phyloP scores from a whole-genome alignment of 192 early-diverging fungal species.

The Diversispora eburnea region DNA sequence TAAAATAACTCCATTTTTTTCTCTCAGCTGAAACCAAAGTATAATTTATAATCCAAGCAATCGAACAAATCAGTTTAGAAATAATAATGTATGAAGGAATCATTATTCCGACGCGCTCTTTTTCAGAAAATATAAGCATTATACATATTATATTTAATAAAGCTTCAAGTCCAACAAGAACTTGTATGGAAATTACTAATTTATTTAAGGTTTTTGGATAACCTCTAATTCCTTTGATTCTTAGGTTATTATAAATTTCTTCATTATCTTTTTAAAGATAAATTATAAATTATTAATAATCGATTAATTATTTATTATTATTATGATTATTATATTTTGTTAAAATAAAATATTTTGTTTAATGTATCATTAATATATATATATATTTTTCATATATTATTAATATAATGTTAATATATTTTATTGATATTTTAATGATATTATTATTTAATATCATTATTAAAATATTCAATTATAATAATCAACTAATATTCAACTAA shows the following conservation, averaged over 20 bases:
- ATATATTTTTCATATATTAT: too few species aligned
- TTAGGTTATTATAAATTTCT: neutral
- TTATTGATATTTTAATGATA: too few species aligned
- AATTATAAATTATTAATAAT: neutral
- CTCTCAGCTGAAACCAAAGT: neutral
- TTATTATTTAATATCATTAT: too few species aligned
- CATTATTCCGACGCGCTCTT: neutral
- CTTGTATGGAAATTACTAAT: slow-evolving; percentile 9
- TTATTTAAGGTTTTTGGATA: neutral
- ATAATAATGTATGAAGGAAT: slow-evolving; percentile 8
- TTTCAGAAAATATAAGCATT: slow-evolving; percentile 14
- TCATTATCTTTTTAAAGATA: neutral
- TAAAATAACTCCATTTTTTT: slow-evolving; percentile 11
- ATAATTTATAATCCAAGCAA: slow-evolving; percentile 17
- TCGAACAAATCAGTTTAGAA: neutral
- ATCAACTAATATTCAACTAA: neutral
- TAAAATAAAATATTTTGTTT: too few species aligned
- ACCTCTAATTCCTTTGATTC: neutral
- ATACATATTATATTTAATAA: slow-evolving; percentile 1
- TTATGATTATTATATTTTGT: too few species aligned
- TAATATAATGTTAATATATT: too few species aligned
- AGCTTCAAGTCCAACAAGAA: neutral
- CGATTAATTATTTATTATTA: too few species aligned
- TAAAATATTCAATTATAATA: too few species aligned
- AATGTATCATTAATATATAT: too few species aligned